Evolutionary conservation across 345 rosid species (phyloP).

Genomic region (Nasturtium officinale): DNA sequence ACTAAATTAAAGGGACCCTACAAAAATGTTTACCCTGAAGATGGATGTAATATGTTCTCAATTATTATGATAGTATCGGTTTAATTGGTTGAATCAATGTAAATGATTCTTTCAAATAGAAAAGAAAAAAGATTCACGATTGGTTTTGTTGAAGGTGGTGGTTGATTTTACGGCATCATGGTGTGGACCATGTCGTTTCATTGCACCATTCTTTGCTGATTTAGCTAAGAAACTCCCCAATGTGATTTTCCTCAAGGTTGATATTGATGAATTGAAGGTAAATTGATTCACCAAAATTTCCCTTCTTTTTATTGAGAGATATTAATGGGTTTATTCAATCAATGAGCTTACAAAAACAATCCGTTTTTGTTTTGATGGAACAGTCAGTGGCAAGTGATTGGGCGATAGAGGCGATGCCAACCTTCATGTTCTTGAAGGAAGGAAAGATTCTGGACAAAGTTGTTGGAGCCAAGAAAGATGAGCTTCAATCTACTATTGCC

Average conservation of each 20-base stretch:
- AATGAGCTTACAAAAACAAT: neutral
- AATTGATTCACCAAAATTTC: neutral
- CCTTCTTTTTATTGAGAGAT: neutral
- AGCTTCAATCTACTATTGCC: constrained; percentile 59
- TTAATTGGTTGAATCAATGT: neutral
- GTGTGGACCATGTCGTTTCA: constrained; percentile 82
- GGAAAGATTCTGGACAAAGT: constrained; percentile 76
- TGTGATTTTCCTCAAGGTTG: constrained; percentile 71
- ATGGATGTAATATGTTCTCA: neutral
- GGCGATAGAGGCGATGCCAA: constrained; percentile 83
- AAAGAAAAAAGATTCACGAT: neutral
- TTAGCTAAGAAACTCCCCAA: constrained; percentile 64
- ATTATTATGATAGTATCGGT: neutral
- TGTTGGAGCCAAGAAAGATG: constrained; percentile 78
- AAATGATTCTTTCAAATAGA: neutral
- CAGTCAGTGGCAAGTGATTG: constrained; percentile 70
- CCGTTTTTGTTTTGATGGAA: constrained; percentile 9
- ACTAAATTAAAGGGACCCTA: neutral
- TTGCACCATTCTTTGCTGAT: constrained; percentile 68
- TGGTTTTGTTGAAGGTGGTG: constrained; percentile 55
- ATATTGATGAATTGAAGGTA: constrained; percentile 78
- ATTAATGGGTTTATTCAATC: neutral
- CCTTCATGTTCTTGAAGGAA: constrained; percentile 68
- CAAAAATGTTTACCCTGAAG: neutral
- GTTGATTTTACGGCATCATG: constrained; percentile 85